Conservation (phyloP, 306 rosid species). For the Castanea crenata region DNA sequence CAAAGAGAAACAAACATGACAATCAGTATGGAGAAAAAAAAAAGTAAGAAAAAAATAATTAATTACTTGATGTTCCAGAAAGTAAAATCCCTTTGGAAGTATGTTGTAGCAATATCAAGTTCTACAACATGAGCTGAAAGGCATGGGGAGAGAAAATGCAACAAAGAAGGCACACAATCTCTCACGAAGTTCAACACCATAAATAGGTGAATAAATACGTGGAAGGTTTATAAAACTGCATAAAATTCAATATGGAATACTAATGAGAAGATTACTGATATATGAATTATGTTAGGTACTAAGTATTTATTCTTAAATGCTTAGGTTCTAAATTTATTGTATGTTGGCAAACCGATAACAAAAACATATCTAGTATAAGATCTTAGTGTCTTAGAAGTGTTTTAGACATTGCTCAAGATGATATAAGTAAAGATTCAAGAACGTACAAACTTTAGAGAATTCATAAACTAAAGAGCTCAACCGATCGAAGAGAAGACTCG, state of each 20-base stretch:
- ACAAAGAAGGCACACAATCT: constrained; percentile 29
- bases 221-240: constrained; percentile 35
- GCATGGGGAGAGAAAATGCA: constrained; percentile 28
- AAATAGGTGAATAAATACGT: constrained; percentile 33
- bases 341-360: no score
- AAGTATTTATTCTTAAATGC: no score
- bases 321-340: no score
- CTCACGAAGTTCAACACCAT: constrained; percentile 26
- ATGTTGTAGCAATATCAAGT: constrained; percentile 26
- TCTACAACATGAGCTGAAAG: constrained; percentile 26
- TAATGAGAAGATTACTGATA: not conserved
- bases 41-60: not conserved
- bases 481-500: no score
- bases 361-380: no score
- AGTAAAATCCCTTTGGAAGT: constrained; percentile 31
- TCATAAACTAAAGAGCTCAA: no score
- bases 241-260: not conserved
- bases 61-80: constrained; percentile 25
- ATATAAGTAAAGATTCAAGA: no score
- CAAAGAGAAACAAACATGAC: not conserved
- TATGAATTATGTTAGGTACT: not conserved
- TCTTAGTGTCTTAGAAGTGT: no score
- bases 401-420: no score
- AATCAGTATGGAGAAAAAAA: not conserved
- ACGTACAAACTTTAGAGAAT: no score